Evolutionary conservation across 192 early-diverging fungal species (phyloP).

Genomic region (Dissophora ornata): DNA sequence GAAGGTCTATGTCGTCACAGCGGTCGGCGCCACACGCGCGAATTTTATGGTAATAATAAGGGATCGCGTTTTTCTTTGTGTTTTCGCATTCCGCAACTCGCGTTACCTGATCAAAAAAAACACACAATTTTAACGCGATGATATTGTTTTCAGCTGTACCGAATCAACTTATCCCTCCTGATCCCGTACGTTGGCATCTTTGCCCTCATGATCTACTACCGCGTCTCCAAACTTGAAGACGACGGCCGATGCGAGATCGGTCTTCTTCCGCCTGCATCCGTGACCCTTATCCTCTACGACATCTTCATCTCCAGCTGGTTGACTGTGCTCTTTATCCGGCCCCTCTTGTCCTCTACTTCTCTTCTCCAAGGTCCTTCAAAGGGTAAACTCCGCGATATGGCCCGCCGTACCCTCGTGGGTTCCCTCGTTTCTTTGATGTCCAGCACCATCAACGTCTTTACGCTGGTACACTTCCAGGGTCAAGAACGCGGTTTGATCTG

Average conservation of each 20-base stretch:
- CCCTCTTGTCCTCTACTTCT: conserved; percentile 45
- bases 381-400: conserved; percentile 47
- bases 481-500: conserved; percentile 60
- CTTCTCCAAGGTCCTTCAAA: conserved; percentile 45
- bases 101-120: not conserved
- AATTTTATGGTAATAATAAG: conserved; percentile 47
- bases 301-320: conserved; percentile 47
- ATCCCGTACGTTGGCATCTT: conserved; percentile 37
- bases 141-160: conserved; percentile 24
- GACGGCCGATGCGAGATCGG: conserved; percentile 40
- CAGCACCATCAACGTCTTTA: conserved; percentile 56
- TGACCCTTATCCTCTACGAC: conserved; percentile 45
- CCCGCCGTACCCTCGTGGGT: conserved; percentile 56
- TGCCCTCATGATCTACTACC: conserved; percentile 35
- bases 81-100: not conserved
- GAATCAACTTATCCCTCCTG: conserved; percentile 33
- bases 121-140: too few relatives aligned
- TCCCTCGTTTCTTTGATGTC: conserved; percentile 54
- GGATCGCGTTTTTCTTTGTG: not conserved
- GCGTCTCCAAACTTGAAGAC: conserved; percentile 11
- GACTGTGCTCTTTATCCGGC: conserved; percentile 47
- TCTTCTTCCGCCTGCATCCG: conserved; percentile 36
- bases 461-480: conserved; percentile 52
- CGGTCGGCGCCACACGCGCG: conserved; percentile 34
- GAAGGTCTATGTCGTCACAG: conserved; percentile 53